Conservation (phyloP, 441 rosid genomes). For the Corymbia calophylla region DNA sequence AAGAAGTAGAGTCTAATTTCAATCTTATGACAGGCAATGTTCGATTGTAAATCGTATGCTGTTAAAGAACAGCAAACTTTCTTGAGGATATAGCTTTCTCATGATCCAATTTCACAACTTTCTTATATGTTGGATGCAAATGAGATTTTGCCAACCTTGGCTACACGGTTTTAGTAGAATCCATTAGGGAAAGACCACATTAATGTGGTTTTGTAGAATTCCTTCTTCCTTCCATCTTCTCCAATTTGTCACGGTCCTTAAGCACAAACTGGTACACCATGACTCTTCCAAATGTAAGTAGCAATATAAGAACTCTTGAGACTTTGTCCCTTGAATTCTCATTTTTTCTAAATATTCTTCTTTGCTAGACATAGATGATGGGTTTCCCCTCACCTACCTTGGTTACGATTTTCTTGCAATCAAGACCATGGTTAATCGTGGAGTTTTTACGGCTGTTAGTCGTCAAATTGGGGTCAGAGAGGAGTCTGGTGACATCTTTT, state of each 20-base stretch:
- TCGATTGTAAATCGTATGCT: background rate
- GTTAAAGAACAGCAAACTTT: background rate
- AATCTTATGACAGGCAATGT: background rate
- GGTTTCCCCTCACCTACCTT: constrained; percentile 90
- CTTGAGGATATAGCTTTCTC: background rate
- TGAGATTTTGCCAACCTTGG: background rate
- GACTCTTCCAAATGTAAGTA: constrained; percentile 82
- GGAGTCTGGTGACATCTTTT: constrained; percentile 54
- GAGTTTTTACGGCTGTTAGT: constrained; percentile 69
- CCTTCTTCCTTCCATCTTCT: background rate
- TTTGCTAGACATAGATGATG: constrained; percentile 55
- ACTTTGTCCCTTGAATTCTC: background rate
- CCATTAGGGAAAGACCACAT: background rate
- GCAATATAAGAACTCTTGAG: background rate
- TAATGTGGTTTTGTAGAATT: background rate
- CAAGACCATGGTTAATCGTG: constrained; percentile 91
- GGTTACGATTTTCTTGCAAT: constrained; percentile 97
- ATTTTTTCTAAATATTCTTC: background rate
- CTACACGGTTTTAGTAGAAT: background rate
- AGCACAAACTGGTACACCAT: constrained; percentile 81
- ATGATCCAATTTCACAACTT: rapidly evolving
- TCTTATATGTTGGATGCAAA: background rate
- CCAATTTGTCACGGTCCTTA: constrained; percentile 6
- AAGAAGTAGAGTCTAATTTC: background rate
- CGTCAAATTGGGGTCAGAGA: constrained; percentile 94